These are phyloP conservation scores for Naganishia onofrii DNA, from an alignment of 768 basidiomycete species.

Conservation along the genomic window DNA sequence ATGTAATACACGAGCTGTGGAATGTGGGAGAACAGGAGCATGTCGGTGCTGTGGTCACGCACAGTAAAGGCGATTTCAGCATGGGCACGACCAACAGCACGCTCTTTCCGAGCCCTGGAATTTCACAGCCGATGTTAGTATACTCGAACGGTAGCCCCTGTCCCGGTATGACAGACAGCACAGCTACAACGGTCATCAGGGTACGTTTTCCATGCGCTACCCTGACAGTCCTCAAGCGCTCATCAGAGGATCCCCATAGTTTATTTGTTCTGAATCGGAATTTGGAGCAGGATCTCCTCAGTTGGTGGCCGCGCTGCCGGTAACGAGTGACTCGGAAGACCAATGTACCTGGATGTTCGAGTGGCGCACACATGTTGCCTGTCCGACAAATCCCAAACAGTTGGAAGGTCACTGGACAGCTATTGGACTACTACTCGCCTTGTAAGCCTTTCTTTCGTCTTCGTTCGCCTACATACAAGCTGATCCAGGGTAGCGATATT, in stretches of 20 bases:
- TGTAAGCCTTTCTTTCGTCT: constrained; percentile 56
- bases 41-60: constrained; percentile 43
- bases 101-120: constrained; percentile 58
- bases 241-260: constrained; percentile 54
- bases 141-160: constrained; percentile 68
- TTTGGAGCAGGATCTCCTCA: constrained; percentile 60
- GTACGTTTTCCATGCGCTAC: not conserved
- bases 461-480: constrained; percentile 6
- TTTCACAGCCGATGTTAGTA: constrained; percentile 58
- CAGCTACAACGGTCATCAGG: constrained; percentile 4
- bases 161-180: constrained; percentile 27
- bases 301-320: constrained; percentile 67
- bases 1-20: constrained; percentile 46
- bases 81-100: constrained; percentile 60
- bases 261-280: constrained; percentile 70
- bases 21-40: constrained; percentile 43
- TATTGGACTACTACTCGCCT: constrained; percentile 60
- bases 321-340: constrained; percentile 56
- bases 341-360: constrained; percentile 79
- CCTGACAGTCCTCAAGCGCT: not conserved
- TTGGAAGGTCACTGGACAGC: constrained; percentile 55
- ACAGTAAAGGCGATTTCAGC: constrained; percentile 45
- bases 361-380: constrained; percentile 82
- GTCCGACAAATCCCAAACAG: constrained; percentile 62
- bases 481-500: constrained; percentile 57